A percentile compares a stretch with the other conserved stretches of the same genome.
Evolutionary conservation across 176 grass and related monocot species (phyloP).

Genomic region (Aegilops longissima): DNA sequence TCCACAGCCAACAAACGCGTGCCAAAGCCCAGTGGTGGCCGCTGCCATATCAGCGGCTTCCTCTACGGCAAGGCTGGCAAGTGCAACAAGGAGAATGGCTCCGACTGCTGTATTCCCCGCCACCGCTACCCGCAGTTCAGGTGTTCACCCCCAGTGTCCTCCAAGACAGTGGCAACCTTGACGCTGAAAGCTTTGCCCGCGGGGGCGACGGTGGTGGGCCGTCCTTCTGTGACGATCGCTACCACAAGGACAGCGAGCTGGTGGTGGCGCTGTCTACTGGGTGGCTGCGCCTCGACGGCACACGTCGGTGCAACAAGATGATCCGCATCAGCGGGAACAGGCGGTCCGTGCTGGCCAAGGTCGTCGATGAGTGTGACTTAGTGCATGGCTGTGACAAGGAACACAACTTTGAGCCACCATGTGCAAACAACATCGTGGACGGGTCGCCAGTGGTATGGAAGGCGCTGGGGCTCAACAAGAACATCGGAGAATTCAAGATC

Average conservation of each 20-base stretch:
- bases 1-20: not conserved
- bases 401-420: slow-evolving; percentile 65
- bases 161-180: slow-evolving; percentile 32
- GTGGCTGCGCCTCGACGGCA: slow-evolving; percentile 31
- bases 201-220: not conserved
- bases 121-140: slow-evolving; percentile 16
- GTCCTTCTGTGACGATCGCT: slow-evolving; percentile 31
- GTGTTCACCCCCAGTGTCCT: slow-evolving; percentile 52
- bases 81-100: slow-evolving; percentile 20
- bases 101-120: not conserved
- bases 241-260: slow-evolving; percentile 31
- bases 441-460: slow-evolving; percentile 62
- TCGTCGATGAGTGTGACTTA: slow-evolving; percentile 60
- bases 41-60: slow-evolving; percentile 21
- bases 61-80: slow-evolving; percentile 10
- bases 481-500: slow-evolving; percentile 46
- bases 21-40: not conserved
- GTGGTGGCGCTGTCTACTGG: slow-evolving; percentile 51
- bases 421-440: slow-evolving; percentile 51
- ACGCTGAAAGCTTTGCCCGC: not conserved
- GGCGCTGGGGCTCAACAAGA: slow-evolving; percentile 38
- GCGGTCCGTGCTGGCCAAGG: slow-evolving; percentile 49
- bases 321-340: slow-evolving; percentile 37
- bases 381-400: slow-evolving; percentile 32
- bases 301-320: slow-evolving; percentile 40